Base-by-base conservation (phyloP, 257 asterid genomes). In the Linderniella brevidens region DNA sequence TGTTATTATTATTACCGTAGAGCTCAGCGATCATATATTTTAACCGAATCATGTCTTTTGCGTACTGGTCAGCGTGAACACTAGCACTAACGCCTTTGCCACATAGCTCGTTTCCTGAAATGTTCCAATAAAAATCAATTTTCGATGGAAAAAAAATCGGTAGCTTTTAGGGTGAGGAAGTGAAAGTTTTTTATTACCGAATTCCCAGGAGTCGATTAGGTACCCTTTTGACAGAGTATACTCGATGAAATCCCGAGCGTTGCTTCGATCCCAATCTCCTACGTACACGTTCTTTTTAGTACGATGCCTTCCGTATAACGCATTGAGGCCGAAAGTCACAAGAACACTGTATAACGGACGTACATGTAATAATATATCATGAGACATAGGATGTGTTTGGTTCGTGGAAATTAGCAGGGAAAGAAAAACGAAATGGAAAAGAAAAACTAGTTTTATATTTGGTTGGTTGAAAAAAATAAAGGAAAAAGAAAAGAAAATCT, bases 31-130 rank as follows among this genome's bases (percentile, higher is more conserved):
- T 57, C 64, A 81, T 49, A 50, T 77, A 38, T 5, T 64, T 69
- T 8, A 90, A 68, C 25, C 43, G 68, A 55, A 65, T 48, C 25
- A 68, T 55, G 60, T 85, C 99, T 49, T 73, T 85, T 52, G 78
- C 96, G 17, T 90, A 90, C 61, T 70, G 94, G 17, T 64, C 68
- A 16, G 86, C 83, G 37, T 56, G 59, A 36, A 90, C 94, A 37
- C 88, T 73, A 32, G 99, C 99, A 12, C 92, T 86, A 13, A 85
- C 13, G 41, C 99, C 99, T 32, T 57, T 69, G 36, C 99, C 99
- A 48, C 82, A 54, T 69, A 90, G 67, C 70, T 90, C 99, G 46
- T 90, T 90, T 55, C 98, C 98, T 88, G 58, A 62, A 55, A 47
- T 44, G 57, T 29, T 44, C 38, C 42, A 57, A 11, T 41, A 1